phyloP scores from a whole-genome alignment of 2,329 filamentous ascomycete genomes.

The Arthrobotrys iridis region DNA sequence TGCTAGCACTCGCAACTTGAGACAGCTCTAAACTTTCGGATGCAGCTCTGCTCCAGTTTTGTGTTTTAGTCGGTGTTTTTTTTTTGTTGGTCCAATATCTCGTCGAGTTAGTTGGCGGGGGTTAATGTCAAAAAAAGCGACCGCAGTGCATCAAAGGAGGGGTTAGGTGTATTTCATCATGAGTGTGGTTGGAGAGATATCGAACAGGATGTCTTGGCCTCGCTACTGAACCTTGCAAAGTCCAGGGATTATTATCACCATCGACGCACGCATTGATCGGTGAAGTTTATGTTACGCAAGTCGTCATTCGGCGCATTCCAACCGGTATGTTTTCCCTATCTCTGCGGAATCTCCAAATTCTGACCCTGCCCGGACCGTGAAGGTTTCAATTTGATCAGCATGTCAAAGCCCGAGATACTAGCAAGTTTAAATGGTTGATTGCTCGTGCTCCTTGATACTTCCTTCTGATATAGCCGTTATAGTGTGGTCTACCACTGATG shows the following conservation, averaged over 20 bases:
- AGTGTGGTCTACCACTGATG: no score
- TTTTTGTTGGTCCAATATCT: not conserved
- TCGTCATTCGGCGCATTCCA: constrained; percentile 31
- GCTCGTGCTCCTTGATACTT: not conserved
- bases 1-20: constrained; percentile 33
- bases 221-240: constrained; percentile 16
- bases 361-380: constrained; percentile 11
- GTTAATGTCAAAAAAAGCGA: constrained; percentile 2
- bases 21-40: constrained; percentile 33
- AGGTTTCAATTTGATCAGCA: constrained; percentile 10
- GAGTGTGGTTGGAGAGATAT: constrained; percentile 7
- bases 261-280: constrained; percentile 1
- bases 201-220: constrained; percentile 22
- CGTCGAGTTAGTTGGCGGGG: constrained; percentile 25
- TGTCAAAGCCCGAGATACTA: no score
- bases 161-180: constrained; percentile 1
- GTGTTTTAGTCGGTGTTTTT: not conserved
- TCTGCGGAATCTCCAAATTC: constrained; percentile 16
- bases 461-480: not conserved
- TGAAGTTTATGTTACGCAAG: constrained; percentile 15
- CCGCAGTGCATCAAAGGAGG: constrained; percentile 3
- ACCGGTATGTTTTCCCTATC: not conserved
- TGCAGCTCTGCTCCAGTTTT: not conserved
- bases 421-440: not conserved
- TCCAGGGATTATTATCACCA: constrained; percentile 20